Conservation (phyloP, 768 basidiomycete species). For the Polyporus arcularius region DNA sequence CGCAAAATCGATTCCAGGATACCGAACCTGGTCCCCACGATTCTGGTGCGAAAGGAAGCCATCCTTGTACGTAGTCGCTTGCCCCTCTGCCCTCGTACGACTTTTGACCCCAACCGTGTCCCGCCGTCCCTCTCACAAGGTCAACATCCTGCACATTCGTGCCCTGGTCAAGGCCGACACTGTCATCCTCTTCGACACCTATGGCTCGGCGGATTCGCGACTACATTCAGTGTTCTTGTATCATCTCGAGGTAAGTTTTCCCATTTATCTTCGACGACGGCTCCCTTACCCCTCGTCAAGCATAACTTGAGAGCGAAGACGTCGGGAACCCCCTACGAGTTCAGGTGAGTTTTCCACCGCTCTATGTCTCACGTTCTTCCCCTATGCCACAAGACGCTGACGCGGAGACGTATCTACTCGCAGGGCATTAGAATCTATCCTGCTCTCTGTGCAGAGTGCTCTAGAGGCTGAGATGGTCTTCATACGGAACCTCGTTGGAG, state of each 20-base stretch:
- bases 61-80: conserved; percentile 62
- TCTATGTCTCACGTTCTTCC: conserved; percentile 10
- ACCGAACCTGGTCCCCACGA: conserved; percentile 93
- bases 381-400: conserved; percentile 14
- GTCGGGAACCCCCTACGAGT: conserved; percentile 80
- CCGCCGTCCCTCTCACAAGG: conserved; percentile 39
- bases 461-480: conserved; percentile 97
- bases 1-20: conserved; percentile 95
- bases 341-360: conserved; percentile 53
- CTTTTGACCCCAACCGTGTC: not conserved
- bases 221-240: conserved; percentile 87
- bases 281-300: conserved; percentile 36
- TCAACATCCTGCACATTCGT: conserved; percentile 93
- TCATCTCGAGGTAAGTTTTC: conserved; percentile 67
- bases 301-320: conserved; percentile 81
- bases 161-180: conserved; percentile 93
- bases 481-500: conserved; percentile 86
- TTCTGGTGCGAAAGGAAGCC: conserved; percentile 85
- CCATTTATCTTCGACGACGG: conserved; percentile 9
- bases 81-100: not conserved
- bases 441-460: conserved; percentile 89
- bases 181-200: conserved; percentile 90
- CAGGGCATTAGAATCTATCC: conserved; percentile 90
- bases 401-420: conserved; percentile 20
- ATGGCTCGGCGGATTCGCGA: conserved; percentile 82